Evolutionary conservation across 2,329 filamentous ascomycete species (phyloP), one percentile per base, ranked within the genome.

Genomic region (Nothopassalora personata): DNA sequence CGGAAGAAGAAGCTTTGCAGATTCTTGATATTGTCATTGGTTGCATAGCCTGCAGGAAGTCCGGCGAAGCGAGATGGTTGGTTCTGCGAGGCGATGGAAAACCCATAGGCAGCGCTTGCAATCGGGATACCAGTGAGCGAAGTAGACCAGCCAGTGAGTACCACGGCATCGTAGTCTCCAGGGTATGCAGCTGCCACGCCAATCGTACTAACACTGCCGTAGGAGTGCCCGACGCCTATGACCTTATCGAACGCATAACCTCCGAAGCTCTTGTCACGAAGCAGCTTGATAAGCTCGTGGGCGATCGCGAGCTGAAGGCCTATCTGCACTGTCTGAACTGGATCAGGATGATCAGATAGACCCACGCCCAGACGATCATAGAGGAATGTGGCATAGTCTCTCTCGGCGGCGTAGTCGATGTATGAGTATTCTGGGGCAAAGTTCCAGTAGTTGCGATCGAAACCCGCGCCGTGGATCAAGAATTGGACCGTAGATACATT

Each of bases 281-380:
- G 67, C 36, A 64, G 61, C 15, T 51, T 58, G 23, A 70, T 66
- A n/a, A 77, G 64, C 15, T 63, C 54, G 54, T 74, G 70, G 4
- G 66, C 66, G 53, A 76, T 68, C 19, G 71, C 71, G 56, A 73
- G 65, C 54, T 77, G 68, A n/a, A 74, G 54, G 30, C 69, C 64
- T 7, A 66, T 67, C 61, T 77, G 75, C 31, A 76, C 72, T 36
- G 68, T 65, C 36, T 74, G 66, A 39, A 73, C 64, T 15, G 73
- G 69, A 56, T 76, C 74, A 10, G 74, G 73, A 47, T 74, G 72
- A 43, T 70, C 68, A n/a, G 73, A 76, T 4, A 55, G 54, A 2
- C 74, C 75, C 1, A 68, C 66, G 33, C 75, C 75, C 9, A 77
- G 70, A 51, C 75, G 74, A 60, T 77, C 74, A 65, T 75, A 76